Evolutionary conservation across 2,329 filamentous ascomycete genomes (phyloP).

Genomic region (Fusarium sp.): DNA sequence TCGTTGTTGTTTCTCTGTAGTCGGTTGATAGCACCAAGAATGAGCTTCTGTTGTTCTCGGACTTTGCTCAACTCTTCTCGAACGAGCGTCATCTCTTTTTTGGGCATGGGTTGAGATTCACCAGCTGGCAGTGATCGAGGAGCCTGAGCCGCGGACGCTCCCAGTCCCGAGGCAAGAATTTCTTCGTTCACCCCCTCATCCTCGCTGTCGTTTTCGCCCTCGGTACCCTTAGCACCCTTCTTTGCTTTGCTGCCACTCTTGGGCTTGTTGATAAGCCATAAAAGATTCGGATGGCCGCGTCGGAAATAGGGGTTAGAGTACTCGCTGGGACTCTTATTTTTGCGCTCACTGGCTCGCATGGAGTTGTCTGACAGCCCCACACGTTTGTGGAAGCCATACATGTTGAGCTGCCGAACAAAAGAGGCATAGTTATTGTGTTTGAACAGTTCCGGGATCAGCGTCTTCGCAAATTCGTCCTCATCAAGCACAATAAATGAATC

Average conservation of each 20-base stretch:
- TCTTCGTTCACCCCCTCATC: constrained; percentile 63
- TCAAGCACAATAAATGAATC: constrained; percentile 97
- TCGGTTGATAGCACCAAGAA: constrained; percentile 83
- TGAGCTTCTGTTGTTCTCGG: constrained; percentile 87
- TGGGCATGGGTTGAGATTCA: constrained; percentile 65
- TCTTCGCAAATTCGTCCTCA: constrained; percentile 98
- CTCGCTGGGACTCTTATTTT: constrained; percentile 98
- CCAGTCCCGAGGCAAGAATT: constrained; percentile 40
- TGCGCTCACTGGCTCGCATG: constrained; percentile 96
- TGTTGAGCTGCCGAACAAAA: constrained; percentile 94
- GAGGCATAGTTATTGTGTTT: constrained; percentile 99
- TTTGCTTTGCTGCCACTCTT: constrained; percentile 76
- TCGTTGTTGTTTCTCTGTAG: constrained; percentile 89
- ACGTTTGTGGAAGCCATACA: constrained; percentile 98
- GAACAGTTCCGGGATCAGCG: constrained; percentile 95
- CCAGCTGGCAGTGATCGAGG: constrained; percentile 57
- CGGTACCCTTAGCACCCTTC: constrained; percentile 72
- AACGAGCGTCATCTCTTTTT: constrained; percentile 82
- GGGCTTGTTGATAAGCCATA: constrained; percentile 97
- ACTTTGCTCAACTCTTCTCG: constrained; percentile 85
- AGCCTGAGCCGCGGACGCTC: constrained; percentile 37
- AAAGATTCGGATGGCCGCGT: constrained; percentile 88
- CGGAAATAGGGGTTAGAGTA: constrained; percentile 98
- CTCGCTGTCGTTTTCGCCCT: constrained; percentile 79
- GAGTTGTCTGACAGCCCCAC: constrained; percentile 95